Percentiles rank a stretch among this genome's conserved stretches.
Evolutionary conservation across 164 flowering plant genomes (phyloP).

Genomic region (Liriodendron chinense): DNA sequence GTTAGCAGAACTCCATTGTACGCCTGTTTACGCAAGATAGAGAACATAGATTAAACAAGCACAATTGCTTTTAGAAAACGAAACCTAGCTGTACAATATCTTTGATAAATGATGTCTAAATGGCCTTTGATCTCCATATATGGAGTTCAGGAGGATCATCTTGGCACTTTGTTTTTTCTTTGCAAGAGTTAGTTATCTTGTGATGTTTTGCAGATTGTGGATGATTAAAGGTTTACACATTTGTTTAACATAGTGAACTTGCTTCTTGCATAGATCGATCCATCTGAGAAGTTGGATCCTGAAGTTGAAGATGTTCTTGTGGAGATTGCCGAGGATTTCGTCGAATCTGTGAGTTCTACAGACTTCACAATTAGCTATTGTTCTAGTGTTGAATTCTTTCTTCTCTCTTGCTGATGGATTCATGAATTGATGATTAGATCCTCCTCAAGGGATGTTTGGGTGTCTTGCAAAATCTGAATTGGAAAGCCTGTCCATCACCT

Average conservation of each 20-base stretch:
- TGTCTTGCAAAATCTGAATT: background rate
- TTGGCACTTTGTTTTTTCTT: no score
- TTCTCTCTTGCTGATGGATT: background rate
- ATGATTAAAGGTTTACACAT: background rate
- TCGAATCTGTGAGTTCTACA: slow-evolving; percentile 73
- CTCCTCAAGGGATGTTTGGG: background rate
- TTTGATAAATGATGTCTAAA: no score
- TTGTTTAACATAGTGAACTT: background rate
- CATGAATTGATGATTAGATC: background rate
- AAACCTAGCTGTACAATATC: no score
- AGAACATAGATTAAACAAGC: no score
- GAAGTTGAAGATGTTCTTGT: slow-evolving; percentile 88
- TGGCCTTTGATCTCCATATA: no score
- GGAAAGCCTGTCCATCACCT: background rate
- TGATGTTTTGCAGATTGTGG: background rate
- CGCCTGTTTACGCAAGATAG: no score
- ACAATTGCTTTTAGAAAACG: no score
- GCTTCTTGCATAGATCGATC: slow-evolving; percentile 61
- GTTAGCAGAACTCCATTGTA: no score
- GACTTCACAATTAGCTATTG: background rate
- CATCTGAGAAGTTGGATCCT: slow-evolving; percentile 78
- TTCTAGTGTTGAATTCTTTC: background rate
- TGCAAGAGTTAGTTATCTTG: background rate
- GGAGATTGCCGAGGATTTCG: slow-evolving; percentile 92
- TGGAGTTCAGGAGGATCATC: no score